A percentile compares a stretch with the other conserved stretches of the same genome.
These are phyloP conservation scores for Rhizopogon sp. DNA, from an alignment of 768 basidiomycete species.

Conservation along the genomic window DNA sequence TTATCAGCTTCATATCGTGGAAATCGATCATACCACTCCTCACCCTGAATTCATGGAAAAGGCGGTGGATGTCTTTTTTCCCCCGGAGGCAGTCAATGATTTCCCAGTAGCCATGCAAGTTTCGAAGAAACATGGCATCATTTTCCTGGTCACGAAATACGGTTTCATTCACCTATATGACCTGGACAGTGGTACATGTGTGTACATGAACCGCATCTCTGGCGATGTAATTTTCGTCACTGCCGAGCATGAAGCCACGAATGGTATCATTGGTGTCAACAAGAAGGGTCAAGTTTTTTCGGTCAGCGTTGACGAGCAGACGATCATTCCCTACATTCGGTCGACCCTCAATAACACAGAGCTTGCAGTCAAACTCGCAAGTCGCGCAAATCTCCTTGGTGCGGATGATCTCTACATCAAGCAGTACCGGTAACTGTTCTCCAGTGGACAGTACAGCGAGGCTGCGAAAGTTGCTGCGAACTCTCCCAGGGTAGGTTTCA, in stretches of 20 bases:
- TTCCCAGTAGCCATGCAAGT: slow-evolving; percentile 99
- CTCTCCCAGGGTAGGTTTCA: slow-evolving; percentile 71
- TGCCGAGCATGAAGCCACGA: slow-evolving; percentile 87
- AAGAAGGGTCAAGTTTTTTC: slow-evolving; percentile 98
- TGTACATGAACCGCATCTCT: slow-evolving; percentile 99
- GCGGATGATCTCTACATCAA: slow-evolving; percentile 95
- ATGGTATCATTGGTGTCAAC: slow-evolving; percentile 99
- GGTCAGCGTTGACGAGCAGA: slow-evolving; percentile 94
- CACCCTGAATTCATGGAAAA: slow-evolving; percentile 95
- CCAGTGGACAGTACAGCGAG: slow-evolving; percentile 82
- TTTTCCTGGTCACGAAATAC: slow-evolving; percentile 97
- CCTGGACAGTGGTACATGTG: slow-evolving; percentile 92
- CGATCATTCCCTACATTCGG: slow-evolving; percentile 94
- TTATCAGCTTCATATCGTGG: slow-evolving; percentile 88
- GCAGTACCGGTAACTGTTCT: slow-evolving; percentile 91
- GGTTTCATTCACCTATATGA: slow-evolving; percentile 99
- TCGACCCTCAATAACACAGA: slow-evolving; percentile 94
- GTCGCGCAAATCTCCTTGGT: slow-evolving; percentile 92
- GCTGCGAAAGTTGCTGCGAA: slow-evolving; percentile 98
- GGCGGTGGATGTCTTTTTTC: slow-evolving; percentile 98
- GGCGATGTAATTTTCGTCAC: slow-evolving; percentile 99
- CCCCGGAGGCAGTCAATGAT: slow-evolving; percentile 95
- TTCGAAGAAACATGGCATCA: slow-evolving; percentile 92
- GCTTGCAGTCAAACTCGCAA: slow-evolving; percentile 96
- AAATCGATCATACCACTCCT: slow-evolving; percentile 92